A percentile compares a stretch with the other conserved stretches of the same genome.
Conservation (phyloP, 2,329 filamentous ascomycete species). For the Ceratocystis diversiconidia region DNA sequence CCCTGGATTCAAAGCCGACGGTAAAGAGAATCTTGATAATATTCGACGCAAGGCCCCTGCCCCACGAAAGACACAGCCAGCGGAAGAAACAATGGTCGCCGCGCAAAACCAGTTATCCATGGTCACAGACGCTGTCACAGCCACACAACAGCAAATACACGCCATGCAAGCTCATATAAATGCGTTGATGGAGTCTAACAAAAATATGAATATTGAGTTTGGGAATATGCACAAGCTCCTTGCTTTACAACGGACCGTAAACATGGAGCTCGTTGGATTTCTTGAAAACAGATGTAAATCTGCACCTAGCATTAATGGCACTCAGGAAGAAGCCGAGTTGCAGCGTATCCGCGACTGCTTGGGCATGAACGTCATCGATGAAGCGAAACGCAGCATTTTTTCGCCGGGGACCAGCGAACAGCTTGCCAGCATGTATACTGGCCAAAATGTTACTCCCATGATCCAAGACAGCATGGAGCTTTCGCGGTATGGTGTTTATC, state of each 20-base stretch:
- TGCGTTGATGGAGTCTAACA: conserved; percentile 54
- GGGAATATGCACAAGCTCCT: conserved; percentile 46
- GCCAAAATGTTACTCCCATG: conserved; percentile 28
- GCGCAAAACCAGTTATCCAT: conserved; percentile 52
- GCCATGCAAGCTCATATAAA: conserved; percentile 72
- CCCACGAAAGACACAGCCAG: conserved; percentile 55
- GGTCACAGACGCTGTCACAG: conserved; percentile 11
- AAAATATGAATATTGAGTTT: conserved; percentile 47
- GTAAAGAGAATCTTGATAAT: conserved; percentile 91
- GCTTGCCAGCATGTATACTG: conserved; percentile 14
- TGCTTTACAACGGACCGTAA: conserved; percentile 41
- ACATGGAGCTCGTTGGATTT: conserved; percentile 43
- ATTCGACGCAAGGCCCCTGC: conserved; percentile 91
- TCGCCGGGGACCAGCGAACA: conserved; percentile 13
- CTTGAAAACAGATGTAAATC: conserved; percentile 23
- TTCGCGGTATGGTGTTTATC: conserved; percentile 60
- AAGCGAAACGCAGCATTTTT: conserved; percentile 15
- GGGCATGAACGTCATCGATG: conserved; percentile 1
- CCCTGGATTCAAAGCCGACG: conserved; percentile 87
- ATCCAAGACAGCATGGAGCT: conserved; percentile 43
- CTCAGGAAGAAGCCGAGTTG: conserved; percentile 27
- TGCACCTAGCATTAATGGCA: conserved; percentile 13
- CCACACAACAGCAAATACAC: conserved; percentile 27
- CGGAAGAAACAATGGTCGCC: conserved; percentile 65
- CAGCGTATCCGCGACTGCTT: conserved; percentile 35